phyloP scores from a whole-genome alignment of 108 stramenopile species.

The Chaetoceros tenuissimus region DNA sequence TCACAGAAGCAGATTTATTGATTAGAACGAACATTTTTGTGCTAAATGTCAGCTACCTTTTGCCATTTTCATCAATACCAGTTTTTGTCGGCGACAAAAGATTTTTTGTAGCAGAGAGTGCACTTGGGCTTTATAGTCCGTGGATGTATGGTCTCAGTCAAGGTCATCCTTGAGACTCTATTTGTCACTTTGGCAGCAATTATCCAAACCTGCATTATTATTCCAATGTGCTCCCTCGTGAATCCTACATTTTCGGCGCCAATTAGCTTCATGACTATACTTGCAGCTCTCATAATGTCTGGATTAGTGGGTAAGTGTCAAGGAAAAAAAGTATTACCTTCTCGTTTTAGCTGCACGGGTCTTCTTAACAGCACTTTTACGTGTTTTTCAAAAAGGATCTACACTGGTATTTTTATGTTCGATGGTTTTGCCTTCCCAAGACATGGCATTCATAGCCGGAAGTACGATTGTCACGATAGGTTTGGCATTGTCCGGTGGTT shows the following conservation, averaged over 20 bases:
- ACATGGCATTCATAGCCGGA: constrained; percentile 7
- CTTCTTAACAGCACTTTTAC: no score
- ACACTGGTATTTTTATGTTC: constrained; percentile 1
- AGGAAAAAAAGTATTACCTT: no score
- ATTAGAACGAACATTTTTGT: neutral
- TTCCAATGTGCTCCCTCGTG: constrained; percentile 1
- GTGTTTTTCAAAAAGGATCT: no score
- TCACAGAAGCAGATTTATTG: no score
- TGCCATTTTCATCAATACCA: neutral
- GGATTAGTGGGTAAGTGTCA: no score
- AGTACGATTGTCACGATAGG: neutral
- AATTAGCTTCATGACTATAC: constrained; percentile 2
- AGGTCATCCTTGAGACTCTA: constrained; percentile 2
- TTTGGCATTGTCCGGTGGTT: constrained; percentile 3
- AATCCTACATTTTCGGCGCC: neutral
- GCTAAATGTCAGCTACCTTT: neutral
- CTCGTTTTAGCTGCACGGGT: no score
- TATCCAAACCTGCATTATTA: no score
- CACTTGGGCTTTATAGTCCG: constrained; percentile 2
- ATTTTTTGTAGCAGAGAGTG: neutral
- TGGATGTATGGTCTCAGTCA: constrained; percentile 5
- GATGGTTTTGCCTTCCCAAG: neutral
- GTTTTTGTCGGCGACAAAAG: constrained; percentile 4
- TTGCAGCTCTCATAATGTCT: neutral
- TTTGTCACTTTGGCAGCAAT: neutral